These are phyloP conservation scores for Metschnikowia matae DNA, from an alignment of 805 yeast species.

Conservation along the genomic window DNA sequence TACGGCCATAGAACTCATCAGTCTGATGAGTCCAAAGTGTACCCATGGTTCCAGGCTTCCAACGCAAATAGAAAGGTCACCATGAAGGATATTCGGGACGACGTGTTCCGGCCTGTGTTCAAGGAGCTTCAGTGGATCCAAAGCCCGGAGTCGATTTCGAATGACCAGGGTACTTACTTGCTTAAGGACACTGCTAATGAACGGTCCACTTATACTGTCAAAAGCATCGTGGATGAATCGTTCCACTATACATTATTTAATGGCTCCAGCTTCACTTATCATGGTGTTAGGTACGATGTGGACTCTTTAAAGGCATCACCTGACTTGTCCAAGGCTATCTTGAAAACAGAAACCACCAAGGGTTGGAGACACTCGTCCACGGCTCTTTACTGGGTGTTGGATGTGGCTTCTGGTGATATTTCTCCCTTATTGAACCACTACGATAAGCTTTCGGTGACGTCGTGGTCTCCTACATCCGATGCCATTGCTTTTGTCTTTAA, in stretches of 20 bases:
- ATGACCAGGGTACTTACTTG: slow-evolving; percentile 68
- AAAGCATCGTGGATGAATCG: slow-evolving; percentile 43
- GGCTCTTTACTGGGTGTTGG: slow-evolving; percentile 19
- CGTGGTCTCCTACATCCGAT: slow-evolving; percentile 72
- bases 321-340: slow-evolving; percentile 52
- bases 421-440: slow-evolving; percentile 10
- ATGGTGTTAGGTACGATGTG: slow-evolving; percentile 41
- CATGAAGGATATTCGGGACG: slow-evolving; percentile 42
- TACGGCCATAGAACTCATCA: background rate
- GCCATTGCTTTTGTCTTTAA: slow-evolving; percentile 62
- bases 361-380: slow-evolving; percentile 29
- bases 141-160: slow-evolving; percentile 41
- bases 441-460: slow-evolving; percentile 33
- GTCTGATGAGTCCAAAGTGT: slow-evolving; percentile 1
- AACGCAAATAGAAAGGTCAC: slow-evolving; percentile 24
- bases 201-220: slow-evolving; percentile 50
- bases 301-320: slow-evolving; percentile 63
- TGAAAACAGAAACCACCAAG: slow-evolving; percentile 57
- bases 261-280: slow-evolving; percentile 42
- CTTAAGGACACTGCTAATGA: slow-evolving; percentile 32
- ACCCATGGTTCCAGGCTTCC: slow-evolving; percentile 8
- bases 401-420: slow-evolving; percentile 13
- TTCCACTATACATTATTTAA: slow-evolving; percentile 48
- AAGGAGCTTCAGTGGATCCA: slow-evolving; percentile 70
- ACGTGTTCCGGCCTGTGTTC: slow-evolving; percentile 49